phyloP scores from a whole-genome alignment of 169 alveolate species.

The Haemoproteus tartakovskyi region DNA sequence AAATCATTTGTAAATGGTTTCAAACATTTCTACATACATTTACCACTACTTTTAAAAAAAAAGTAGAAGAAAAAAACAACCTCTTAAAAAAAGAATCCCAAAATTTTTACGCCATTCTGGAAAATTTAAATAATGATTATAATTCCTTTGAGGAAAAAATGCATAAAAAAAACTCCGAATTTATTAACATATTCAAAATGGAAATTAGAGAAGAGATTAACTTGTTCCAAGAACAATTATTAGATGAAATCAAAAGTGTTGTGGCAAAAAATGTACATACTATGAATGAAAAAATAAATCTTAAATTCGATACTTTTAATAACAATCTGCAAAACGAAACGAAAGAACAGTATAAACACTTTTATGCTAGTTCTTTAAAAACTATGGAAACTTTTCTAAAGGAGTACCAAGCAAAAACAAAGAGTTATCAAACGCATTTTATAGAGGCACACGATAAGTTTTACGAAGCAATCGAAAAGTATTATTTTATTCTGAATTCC shows the following conservation, averaged over 20 bases:
- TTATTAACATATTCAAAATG: neutral
- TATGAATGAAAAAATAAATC: neutral
- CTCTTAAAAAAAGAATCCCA: neutral
- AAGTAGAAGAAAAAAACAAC: neutral
- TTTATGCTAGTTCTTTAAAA: constrained; percentile 2
- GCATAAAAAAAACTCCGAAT: neutral
- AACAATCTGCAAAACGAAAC: neutral
- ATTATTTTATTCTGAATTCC: neutral
- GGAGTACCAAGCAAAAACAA: neutral
- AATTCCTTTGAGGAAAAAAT: neutral
- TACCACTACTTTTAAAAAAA: neutral
- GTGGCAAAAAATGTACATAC: neutral
- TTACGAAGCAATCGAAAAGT: neutral
- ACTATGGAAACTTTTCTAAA: neutral
- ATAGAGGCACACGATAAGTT: neutral
- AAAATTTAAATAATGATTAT: constrained; percentile 7
- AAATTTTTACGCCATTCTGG: neutral
- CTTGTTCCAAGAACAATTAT: neutral
- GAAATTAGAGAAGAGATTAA: constrained; percentile 9
- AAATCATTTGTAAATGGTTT: constrained; percentile 1
- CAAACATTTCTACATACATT: constrained; percentile 2
- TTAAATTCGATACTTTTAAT: constrained; percentile 2
- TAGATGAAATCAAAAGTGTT: constrained; percentile 11
- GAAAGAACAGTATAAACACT: neutral
- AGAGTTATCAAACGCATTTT: neutral